Percentiles rank a stretch among this genome's conserved stretches.
phyloP scores from a whole-genome alignment of 1,284 basidiomycete species.

The Violaceomyces palustris region DNA sequence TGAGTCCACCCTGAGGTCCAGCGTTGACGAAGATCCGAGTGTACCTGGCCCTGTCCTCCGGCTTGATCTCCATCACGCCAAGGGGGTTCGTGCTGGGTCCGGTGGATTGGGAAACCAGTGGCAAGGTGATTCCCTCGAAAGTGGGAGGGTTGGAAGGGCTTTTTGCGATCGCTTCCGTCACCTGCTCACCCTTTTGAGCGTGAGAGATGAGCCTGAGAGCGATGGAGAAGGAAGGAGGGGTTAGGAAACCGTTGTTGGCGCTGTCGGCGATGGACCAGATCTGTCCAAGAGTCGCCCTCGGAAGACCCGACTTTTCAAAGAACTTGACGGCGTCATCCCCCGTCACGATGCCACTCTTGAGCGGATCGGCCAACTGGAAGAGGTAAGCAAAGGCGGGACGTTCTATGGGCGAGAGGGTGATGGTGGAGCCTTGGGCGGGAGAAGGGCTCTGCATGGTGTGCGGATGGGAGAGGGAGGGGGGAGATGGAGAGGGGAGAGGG shows the following conservation, averaged over 20 bases:
- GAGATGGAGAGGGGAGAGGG: no score
- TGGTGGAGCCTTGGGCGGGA: slow-evolving; percentile 11
- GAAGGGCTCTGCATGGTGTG: slow-evolving; percentile 34
- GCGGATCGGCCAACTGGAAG: slow-evolving; percentile 45
- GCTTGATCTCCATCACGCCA: slow-evolving; percentile 37
- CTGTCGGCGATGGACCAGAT: slow-evolving; percentile 91
- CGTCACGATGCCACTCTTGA: slow-evolving; percentile 42
- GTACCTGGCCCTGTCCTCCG: slow-evolving; percentile 49
- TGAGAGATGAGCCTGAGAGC: slow-evolving; percentile 86
- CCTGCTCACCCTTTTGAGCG: slow-evolving; percentile 77
- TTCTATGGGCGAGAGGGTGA: slow-evolving; percentile 34
- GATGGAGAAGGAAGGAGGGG: slow-evolving; percentile 61
- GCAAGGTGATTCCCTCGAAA: slow-evolving; percentile 67
- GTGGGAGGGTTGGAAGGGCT: slow-evolving; percentile 68
- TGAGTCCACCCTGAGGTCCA: slow-evolving; percentile 41
- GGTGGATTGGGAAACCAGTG: slow-evolving; percentile 34
- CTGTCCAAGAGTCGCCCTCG: slow-evolving; percentile 65
- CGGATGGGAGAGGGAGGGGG: no score
- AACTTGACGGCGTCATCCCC: slow-evolving; percentile 49
- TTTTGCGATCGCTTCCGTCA: slow-evolving; percentile 56
- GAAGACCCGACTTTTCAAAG: slow-evolving; percentile 46
- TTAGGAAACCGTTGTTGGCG: slow-evolving; percentile 57
- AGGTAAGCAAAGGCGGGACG: slow-evolving; percentile 45
- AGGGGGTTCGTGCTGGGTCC: slow-evolving; percentile 12
- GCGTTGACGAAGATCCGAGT: slow-evolving; percentile 51